Evolutionary conservation across 2,329 filamentous ascomycete species (phyloP).

Genomic region (Talaromyces sp.): DNA sequence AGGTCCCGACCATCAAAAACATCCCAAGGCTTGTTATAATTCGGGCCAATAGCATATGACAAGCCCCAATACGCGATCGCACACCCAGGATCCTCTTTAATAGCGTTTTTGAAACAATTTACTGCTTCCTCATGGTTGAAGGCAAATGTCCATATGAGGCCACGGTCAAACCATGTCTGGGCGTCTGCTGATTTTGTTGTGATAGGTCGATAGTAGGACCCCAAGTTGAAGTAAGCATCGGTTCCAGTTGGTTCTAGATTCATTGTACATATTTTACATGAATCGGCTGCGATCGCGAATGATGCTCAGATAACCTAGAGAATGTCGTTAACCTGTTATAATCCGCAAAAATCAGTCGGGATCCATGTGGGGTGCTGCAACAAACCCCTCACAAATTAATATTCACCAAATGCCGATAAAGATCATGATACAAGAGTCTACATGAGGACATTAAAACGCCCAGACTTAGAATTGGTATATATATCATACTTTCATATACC

Average conservation of each 20-base stretch:
- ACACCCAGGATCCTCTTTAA: conserved; percentile 41
- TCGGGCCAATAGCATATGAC: conserved; percentile 49
- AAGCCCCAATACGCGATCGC: conserved; percentile 51
- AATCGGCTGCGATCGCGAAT: background rate
- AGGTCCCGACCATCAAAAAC: conserved; percentile 36
- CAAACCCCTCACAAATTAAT: background rate
- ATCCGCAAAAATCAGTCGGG: background rate
- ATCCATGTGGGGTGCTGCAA: background rate
- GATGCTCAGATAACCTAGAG: background rate
- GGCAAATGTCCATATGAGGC: conserved; percentile 68
- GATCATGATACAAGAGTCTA: background rate
- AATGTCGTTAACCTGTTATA: background rate
- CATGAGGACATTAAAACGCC: background rate
- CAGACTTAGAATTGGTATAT: background rate
- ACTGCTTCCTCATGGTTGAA: conserved; percentile 74
- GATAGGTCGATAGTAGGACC: conserved; percentile 55
- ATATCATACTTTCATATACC: background rate
- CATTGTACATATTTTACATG: background rate
- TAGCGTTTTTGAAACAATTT: conserved; percentile 46
- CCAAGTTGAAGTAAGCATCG: conserved; percentile 51
- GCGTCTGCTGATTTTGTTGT: conserved; percentile 52
- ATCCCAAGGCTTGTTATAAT: conserved; percentile 55
- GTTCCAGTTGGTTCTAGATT: background rate
- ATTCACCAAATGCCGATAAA: background rate
- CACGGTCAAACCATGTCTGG: conserved; percentile 68